A percentile compares a stretch with the other conserved stretches of the same genome.
Evolutionary conservation across 106 monocot genomes (phyloP).

Genomic region (Chionographis japonica): DNA sequence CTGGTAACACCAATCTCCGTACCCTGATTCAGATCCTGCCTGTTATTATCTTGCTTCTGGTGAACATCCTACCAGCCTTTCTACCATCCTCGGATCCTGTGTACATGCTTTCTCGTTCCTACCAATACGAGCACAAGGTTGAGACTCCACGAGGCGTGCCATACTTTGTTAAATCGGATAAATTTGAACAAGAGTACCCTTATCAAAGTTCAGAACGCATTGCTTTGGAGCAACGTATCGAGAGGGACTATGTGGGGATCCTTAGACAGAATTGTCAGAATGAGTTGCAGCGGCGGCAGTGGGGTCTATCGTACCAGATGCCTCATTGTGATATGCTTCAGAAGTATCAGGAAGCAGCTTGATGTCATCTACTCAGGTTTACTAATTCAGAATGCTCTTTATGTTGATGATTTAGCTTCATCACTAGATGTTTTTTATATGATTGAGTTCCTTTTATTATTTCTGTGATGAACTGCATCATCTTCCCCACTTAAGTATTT

Average conservation of each 20-base stretch:
- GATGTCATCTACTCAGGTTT: neutral
- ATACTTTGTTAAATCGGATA: constrained; percentile 68
- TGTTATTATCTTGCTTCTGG: constrained; percentile 56
- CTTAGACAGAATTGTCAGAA: constrained; percentile 72
- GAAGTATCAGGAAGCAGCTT: constrained; percentile 51
- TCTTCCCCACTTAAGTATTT: too few species aligned
- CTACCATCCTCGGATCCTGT: constrained; percentile 75
- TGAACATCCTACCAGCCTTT: constrained; percentile 85
- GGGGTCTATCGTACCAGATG: constrained; percentile 56
- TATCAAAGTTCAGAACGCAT: constrained; percentile 45
- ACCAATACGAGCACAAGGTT: constrained; percentile 59
- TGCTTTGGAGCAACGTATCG: constrained; percentile 56
- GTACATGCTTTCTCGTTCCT: constrained; percentile 42
- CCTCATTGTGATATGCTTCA: constrained; percentile 85
- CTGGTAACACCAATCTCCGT: constrained; percentile 36
- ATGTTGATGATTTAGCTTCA: too few species aligned
- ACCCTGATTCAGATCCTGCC: constrained; percentile 73
- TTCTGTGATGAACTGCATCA: too few species aligned
- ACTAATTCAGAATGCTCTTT: too few species aligned
- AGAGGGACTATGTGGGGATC: constrained; percentile 70
- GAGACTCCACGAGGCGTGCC: constrained; percentile 64
- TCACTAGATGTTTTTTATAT: too few species aligned
- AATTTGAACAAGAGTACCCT: constrained; percentile 84
- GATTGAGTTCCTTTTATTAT: too few species aligned
- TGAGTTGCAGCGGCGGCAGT: constrained; percentile 76